These are phyloP conservation scores for Phytopythium delawarense DNA, from an alignment of 352 stramenopile species.

Conservation along the genomic window DNA sequence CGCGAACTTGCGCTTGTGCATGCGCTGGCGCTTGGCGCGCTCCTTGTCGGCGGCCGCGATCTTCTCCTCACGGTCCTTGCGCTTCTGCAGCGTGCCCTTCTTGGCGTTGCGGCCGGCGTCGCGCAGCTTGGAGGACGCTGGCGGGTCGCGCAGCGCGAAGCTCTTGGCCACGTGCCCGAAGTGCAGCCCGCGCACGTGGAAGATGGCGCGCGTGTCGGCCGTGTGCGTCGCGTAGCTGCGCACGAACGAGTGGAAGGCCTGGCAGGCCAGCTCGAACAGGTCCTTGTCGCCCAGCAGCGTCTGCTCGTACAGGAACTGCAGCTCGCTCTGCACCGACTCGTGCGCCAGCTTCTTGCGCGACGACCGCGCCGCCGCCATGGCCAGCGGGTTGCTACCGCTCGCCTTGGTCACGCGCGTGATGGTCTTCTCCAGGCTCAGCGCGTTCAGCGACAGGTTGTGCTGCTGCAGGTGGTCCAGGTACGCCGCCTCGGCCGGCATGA, in stretches of 20 bases:
- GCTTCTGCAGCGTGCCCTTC: slow-evolving; percentile 78
- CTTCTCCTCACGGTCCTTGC: slow-evolving; percentile 78
- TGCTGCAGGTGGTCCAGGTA: slow-evolving; percentile 93
- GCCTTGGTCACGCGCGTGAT: slow-evolving; percentile 57
- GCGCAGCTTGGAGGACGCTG: slow-evolving; percentile 75
- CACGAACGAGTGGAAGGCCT: slow-evolving; percentile 92
- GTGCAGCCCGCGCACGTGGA: slow-evolving; percentile 91
- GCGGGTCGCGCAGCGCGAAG: slow-evolving; percentile 87
- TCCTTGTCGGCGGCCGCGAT: slow-evolving; percentile 42
- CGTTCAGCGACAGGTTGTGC: slow-evolving; percentile 74
- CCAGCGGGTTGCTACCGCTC: slow-evolving; percentile 32
- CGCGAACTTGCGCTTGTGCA: slow-evolving; percentile 60
- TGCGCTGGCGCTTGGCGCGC: slow-evolving; percentile 55
- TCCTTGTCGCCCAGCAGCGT: slow-evolving; percentile 76
- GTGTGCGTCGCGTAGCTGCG: slow-evolving; percentile 92
- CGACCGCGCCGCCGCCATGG: neutral
- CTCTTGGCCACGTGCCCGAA: slow-evolving; percentile 93
- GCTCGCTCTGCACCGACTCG: slow-evolving; percentile 73
- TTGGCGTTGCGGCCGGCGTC: slow-evolving; percentile 72
- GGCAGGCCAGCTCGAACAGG: slow-evolving; percentile 80
- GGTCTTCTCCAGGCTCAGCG: slow-evolving; percentile 84
- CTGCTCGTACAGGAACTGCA: slow-evolving; percentile 84
- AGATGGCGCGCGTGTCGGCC: slow-evolving; percentile 88
- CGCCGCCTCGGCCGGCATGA: slow-evolving; percentile 94
- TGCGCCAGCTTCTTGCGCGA: slow-evolving; percentile 79